Evolutionary conservation across 1,284 basidiomycete genomes (phyloP).

Genomic region (Mycena sp.): DNA sequence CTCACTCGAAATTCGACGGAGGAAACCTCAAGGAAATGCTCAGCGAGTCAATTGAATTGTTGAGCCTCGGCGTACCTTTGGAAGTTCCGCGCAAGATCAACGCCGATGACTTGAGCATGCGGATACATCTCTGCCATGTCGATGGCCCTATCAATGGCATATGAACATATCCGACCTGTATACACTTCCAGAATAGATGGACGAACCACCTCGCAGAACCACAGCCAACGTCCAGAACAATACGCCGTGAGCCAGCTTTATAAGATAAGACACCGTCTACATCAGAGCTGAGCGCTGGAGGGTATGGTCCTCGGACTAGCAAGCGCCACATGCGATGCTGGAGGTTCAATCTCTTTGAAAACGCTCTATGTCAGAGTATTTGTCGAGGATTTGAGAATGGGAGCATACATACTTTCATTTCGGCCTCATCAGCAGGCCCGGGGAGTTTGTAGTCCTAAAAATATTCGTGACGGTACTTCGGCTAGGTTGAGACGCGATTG

Average conservation of each 20-base stretch:
- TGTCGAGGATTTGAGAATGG: neutral
- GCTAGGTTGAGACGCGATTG: too few relatives aligned
- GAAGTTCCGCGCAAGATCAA: neutral
- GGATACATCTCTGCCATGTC: slow-evolving; percentile 4
- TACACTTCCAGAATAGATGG: neutral
- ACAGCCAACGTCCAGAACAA: slow-evolving; percentile 10
- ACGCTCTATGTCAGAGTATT: neutral
- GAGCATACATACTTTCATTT: neutral
- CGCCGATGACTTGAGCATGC: neutral
- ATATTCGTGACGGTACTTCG: neutral
- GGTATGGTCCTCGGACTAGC: slow-evolving; percentile 1
- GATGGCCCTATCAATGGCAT: neutral
- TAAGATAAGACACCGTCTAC: neutral
- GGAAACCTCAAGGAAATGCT: neutral
- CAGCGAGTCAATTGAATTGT: neutral
- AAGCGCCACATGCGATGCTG: slow-evolving; percentile 8
- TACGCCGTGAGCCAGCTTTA: too few relatives aligned
- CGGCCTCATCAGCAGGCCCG: neutral
- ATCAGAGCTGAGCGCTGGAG: neutral
- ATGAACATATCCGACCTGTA: neutral
- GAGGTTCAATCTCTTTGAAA: neutral
- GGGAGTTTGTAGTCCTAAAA: slow-evolving; percentile 5
- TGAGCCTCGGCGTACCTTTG: neutral
- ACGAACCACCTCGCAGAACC: neutral
- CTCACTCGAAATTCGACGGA: neutral